A percentile compares a stretch with the other conserved stretches of the same genome.
Conservation (phyloP, 306 rosid species). For the Gynostemma pentaphyllum region DNA sequence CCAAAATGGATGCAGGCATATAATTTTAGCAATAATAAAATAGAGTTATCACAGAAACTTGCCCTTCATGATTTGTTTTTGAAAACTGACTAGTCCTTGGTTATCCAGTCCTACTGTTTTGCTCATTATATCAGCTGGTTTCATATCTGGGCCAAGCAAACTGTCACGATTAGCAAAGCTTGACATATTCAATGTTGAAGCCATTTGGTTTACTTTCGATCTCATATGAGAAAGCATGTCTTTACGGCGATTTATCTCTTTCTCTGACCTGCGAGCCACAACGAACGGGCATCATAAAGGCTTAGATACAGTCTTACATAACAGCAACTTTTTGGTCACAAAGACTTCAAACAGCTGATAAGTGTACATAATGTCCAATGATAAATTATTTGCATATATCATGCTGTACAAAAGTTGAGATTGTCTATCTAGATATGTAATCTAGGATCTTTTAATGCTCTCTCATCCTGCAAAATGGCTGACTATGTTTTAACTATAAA, state of each 20-base stretch:
- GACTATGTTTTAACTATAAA: too few species aligned
- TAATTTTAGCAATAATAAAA: background rate
- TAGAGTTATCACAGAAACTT: background rate
- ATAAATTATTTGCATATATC: too few species aligned
- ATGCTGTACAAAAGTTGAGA: too few species aligned
- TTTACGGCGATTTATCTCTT: constrained; percentile 24
- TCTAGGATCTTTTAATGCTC: too few species aligned
- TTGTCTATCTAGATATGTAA: too few species aligned
- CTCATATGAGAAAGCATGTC: constrained; percentile 22
- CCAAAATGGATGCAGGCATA: background rate
- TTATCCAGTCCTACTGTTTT: constrained; percentile 23
- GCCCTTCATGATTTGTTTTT: constrained; percentile 29
- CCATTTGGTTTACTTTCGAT: constrained; percentile 27
- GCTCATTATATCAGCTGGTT: constrained; percentile 19
- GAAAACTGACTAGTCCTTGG: constrained; percentile 27
- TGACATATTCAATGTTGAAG: constrained; percentile 30
- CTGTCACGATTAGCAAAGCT: constrained; percentile 24
- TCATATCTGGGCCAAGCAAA: constrained; percentile 29
- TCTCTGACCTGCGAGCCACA: constrained; percentile 20
- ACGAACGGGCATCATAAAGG: background rate
- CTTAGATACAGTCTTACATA: too few species aligned
- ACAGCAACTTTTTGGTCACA: background rate
- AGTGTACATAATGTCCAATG: too few species aligned
- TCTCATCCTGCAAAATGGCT: too few species aligned
- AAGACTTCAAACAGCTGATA: too few species aligned